Evolutionary conservation across 2,329 filamentous ascomycete genomes (phyloP).

Genomic region (Tolypocladium sp.): DNA sequence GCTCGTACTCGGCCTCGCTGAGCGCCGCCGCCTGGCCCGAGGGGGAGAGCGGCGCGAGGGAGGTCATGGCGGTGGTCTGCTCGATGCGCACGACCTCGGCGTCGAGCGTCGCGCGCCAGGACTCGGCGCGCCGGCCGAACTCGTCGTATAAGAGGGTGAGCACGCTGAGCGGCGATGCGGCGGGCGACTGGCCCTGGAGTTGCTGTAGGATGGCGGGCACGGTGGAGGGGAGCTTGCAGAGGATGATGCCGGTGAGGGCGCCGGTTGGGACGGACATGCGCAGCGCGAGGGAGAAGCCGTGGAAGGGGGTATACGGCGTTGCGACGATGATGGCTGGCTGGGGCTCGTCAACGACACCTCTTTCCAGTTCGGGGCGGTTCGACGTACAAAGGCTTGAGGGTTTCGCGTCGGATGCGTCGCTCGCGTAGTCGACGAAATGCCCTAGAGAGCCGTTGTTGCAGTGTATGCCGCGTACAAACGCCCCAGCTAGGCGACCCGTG

Average conservation of each 20-base stretch:
- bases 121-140: neutral
- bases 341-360: neutral
- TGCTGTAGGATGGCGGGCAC: neutral
- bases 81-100: neutral
- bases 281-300: neutral
- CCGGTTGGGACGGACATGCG: neutral
- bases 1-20: neutral
- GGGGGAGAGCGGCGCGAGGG: neutral
- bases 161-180: neutral
- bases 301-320: neutral
- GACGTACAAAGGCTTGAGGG: neutral
- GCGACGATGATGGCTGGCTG: neutral
- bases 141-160: neutral
- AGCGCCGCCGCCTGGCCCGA: neutral
- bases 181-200: neutral
- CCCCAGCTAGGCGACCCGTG: neutral
- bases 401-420: neutral
- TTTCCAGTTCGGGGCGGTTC: neutral
- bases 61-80: neutral
- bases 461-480: neutral
- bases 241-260: neutral
- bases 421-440: neutral
- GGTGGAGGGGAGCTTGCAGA: neutral
- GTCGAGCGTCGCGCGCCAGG: neutral
- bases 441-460: neutral